A percentile compares a stretch with the other conserved stretches of the same genome.
phyloP scores from a whole-genome alignment of 257 asterid genomes.

The Ajuga chamaepitys region DNA sequence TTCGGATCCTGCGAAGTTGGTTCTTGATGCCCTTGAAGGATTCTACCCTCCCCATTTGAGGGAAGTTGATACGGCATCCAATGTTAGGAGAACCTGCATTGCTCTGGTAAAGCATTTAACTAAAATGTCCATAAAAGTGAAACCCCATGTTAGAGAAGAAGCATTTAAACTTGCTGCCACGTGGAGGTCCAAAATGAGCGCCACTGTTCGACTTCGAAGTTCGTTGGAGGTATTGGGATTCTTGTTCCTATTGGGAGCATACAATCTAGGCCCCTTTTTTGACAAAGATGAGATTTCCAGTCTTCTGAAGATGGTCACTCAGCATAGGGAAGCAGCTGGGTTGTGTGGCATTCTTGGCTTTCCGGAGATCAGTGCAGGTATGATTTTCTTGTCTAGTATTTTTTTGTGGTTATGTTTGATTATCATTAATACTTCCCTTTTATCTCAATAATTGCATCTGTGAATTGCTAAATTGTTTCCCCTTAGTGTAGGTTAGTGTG shows the following conservation, averaged over 20 bases:
- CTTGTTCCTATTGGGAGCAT: slow-evolving; percentile 41
- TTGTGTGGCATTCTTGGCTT: slow-evolving; percentile 12
- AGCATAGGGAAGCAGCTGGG: slow-evolving; percentile 15
- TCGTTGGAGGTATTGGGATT: slow-evolving; percentile 30
- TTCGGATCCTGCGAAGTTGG: slow-evolving; percentile 46
- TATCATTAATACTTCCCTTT: background rate
- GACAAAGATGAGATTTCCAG: slow-evolving; percentile 21
- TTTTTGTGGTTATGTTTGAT: background rate
- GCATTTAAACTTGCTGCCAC: slow-evolving; percentile 35
- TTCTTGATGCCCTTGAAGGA: slow-evolving; percentile 49
- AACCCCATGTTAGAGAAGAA: slow-evolving; percentile 21
- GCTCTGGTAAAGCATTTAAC: slow-evolving; percentile 34
- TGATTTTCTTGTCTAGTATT: background rate
- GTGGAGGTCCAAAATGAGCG: slow-evolving; percentile 37
- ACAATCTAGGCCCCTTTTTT: slow-evolving; percentile 27
- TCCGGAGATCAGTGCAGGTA: slow-evolving; percentile 8
- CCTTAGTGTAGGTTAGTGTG: background rate
- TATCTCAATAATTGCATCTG: background rate
- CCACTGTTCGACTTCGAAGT: slow-evolving; percentile 1
- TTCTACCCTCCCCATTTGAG: slow-evolving; percentile 44
- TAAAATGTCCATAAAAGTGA: slow-evolving; percentile 21
- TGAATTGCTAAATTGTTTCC: background rate
- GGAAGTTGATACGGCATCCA: slow-evolving; percentile 18
- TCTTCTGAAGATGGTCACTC: slow-evolving; percentile 22
- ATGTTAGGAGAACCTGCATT: slow-evolving; percentile 32